phyloP scores from a whole-genome alignment of 2,329 filamentous ascomycete species.

The Claviceps citrina region DNA sequence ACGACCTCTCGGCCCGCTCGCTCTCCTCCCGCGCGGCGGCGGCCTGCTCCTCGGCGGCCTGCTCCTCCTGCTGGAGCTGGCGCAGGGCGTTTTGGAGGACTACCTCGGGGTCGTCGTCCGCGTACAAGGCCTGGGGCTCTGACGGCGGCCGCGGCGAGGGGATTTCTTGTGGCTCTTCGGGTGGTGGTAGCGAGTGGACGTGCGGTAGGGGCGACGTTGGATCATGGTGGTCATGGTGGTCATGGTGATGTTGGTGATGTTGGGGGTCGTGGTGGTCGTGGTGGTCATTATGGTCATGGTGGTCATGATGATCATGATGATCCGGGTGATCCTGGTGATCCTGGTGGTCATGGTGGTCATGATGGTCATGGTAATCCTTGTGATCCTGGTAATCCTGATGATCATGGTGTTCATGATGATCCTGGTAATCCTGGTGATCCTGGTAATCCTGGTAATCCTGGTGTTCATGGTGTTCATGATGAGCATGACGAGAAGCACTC shows the following conservation, averaged over 20 bases:
- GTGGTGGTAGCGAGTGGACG: too few relatives aligned
- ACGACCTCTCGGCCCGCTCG: slow-evolving; percentile 30
- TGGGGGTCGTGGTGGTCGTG: background rate
- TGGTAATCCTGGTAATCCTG: background rate
- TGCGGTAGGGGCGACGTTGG: too few relatives aligned
- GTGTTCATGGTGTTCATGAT: too few relatives aligned
- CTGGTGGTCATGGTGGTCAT: background rate
- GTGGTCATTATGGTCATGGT: too few relatives aligned
- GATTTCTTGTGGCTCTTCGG: background rate
- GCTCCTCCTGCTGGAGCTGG: slow-evolving; percentile 43
- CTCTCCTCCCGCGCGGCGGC: slow-evolving; percentile 38
- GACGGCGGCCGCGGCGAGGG: background rate
- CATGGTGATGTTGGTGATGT: background rate
- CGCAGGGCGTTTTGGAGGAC: slow-evolving; percentile 44
- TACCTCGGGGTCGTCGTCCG: slow-evolving; percentile 40
- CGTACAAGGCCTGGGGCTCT: slow-evolving; percentile 19
- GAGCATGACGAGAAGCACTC: slow-evolving; percentile 7
- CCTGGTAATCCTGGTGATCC: slow-evolving; percentile 5
- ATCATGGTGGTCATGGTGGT: background rate
- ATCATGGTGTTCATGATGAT: background rate
- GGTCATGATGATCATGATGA: slow-evolving; percentile 3
- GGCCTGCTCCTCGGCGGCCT: slow-evolving; percentile 41
- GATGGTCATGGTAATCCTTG: background rate
- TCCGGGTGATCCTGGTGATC: background rate
- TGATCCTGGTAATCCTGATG: background rate